A percentile compares a stretch with the other conserved stretches of the same genome.
phyloP scores from a whole-genome alignment of 805 yeast genomes.

The Pichia cabralensis region DNA sequence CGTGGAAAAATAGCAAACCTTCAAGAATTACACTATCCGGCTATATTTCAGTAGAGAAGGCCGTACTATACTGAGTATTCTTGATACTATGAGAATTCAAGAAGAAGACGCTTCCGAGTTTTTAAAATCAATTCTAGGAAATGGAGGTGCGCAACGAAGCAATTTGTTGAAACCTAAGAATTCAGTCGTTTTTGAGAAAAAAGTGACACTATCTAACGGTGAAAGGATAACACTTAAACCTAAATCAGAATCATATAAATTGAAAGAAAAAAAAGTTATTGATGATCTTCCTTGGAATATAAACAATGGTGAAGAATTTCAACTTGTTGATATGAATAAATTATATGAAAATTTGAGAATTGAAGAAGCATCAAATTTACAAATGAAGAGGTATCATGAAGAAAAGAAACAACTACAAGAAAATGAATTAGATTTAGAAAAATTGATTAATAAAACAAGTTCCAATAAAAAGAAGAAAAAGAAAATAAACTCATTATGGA shows the following conservation, averaged over 20 bases:
- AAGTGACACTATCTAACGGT: conserved; percentile 17
- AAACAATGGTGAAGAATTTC: background rate
- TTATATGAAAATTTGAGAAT: conserved; percentile 17
- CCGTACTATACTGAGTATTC: no score
- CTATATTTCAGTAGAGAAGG: no score
- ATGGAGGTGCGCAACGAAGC: no score
- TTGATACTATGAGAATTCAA: no score
- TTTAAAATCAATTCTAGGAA: no score
- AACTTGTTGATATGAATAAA: conserved; percentile 16
- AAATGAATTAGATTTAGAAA: background rate
- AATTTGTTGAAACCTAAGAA: background rate
- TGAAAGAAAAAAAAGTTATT: background rate
- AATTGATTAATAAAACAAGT: conserved; percentile 1
- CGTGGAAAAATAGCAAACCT: no score
- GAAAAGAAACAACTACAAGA: conserved; percentile 3
- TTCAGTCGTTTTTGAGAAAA: conserved; percentile 6
- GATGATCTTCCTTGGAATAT: background rate
- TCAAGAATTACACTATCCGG: no score
- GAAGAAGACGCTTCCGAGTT: no score
- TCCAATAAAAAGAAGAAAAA: background rate
- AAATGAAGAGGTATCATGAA: no score
- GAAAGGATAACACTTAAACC: conserved; percentile 15
- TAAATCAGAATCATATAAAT: conserved; percentile 4
- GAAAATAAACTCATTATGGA: conserved; percentile 26
- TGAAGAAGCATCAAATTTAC: conserved; percentile 13